A percentile compares a stretch with the other conserved stretches of the same genome.
Conservation (phyloP, 108 stramenopile genomes). For the Mediolabrus comicus region DNA sequence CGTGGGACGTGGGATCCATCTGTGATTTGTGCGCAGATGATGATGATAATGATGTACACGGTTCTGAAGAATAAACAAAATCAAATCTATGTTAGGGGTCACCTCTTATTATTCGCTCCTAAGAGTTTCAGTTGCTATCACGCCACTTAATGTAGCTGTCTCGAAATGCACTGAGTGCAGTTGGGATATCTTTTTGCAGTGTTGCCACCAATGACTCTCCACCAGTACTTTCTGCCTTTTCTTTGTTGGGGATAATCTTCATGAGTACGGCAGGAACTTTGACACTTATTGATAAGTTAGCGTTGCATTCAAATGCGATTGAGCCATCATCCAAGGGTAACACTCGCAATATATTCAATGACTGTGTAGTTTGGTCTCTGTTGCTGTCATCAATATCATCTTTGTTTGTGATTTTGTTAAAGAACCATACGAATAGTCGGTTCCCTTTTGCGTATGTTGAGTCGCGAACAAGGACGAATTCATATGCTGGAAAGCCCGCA, state of each 20-base stretch:
- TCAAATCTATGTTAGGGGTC: no score
- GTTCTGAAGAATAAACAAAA: no score
- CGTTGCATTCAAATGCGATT: conserved; percentile 34
- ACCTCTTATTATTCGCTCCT: no score
- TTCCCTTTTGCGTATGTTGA: conserved; percentile 30
- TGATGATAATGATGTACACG: no score
- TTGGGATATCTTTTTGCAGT: conserved; percentile 34
- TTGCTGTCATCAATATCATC: neutral
- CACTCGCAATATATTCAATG: conserved; percentile 27
- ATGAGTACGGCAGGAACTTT: conserved; percentile 33
- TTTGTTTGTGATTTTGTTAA: conserved; percentile 34
- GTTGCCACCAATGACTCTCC: conserved; percentile 27
- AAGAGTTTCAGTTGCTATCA: no score
- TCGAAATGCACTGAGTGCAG: conserved; percentile 21
- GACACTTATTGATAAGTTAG: conserved; percentile 18
- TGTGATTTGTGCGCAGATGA: no score
- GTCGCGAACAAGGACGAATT: conserved; percentile 35
- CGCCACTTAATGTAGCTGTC: conserved; percentile 27
- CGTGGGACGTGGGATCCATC: no score
- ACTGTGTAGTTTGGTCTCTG: conserved; percentile 21
- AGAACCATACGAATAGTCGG: conserved; percentile 34
- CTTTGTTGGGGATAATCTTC: conserved; percentile 38
- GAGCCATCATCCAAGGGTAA: conserved; percentile 12
- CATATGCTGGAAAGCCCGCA: conserved; percentile 25
- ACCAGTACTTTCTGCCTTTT: conserved; percentile 32